Base-by-base conservation (phyloP, 768 basidiomycete genomes). In the Tremella yokohamensis region DNA sequence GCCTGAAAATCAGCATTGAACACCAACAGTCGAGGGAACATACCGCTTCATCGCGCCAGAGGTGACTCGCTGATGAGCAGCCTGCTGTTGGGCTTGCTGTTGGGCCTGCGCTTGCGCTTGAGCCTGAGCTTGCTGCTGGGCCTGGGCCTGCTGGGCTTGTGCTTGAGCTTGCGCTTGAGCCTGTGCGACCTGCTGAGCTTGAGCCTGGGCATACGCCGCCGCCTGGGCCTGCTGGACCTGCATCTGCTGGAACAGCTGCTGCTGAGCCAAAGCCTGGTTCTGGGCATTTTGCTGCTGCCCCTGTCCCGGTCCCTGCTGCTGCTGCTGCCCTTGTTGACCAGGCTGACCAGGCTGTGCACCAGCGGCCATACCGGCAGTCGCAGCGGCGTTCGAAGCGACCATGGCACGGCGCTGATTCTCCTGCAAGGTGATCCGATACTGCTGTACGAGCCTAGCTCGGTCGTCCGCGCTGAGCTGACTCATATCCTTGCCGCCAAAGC, bases 391-490 rank as follows among this genome's bases (percentile, higher is more conserved):
- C 26, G 64, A 52, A 18, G 60, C 58, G 40, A 61, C 56, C 64
- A 69, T 66, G 8, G 61, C 61, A 19, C 66, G 48, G 3, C 68
- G 63, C 42, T 69, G 68, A 45, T 66, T 53, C 52, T 72, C 68
- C 25, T 26, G 25, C 50, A 68, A 40, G 49, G 49, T 34, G 29
- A 45, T 45, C 42, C n/a, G 42, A 16, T 22, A 45, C 22, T 18
- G 42, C 42, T 45, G 42, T 18, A 45, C 29, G 29, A 34, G 29
- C 11, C 29, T 4, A 34, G 29, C 4, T 34, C 29, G 29, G 29
- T 34, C 29, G 29, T 34, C 29, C 29, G 29, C 29, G 29, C 29
- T 34, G 6, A 34, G 29, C 29, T 34, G 29, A 11, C 29, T 34
- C 29, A 45, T 22, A 51, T 70, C 63, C 37, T 62, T 57, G 8